Conservation (phyloP, 2,329 filamentous ascomycete species). For the Exophiala calicioides region DNA sequence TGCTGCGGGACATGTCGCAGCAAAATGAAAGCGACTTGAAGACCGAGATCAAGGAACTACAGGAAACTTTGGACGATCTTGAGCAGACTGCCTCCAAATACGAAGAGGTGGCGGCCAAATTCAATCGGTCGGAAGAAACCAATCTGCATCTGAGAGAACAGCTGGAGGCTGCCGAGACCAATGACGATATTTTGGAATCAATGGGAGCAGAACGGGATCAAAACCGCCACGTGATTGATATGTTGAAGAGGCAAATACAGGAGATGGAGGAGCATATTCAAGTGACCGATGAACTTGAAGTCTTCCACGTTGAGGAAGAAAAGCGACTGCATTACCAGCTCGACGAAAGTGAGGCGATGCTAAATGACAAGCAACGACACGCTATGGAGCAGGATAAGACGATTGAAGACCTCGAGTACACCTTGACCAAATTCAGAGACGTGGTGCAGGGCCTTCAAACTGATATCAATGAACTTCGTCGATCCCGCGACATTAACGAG, state of each 20-base stretch:
- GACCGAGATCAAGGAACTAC: conserved; percentile 71
- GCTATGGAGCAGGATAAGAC: conserved; percentile 74
- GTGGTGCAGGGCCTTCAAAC: conserved; percentile 81
- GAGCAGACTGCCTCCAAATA: conserved; percentile 68
- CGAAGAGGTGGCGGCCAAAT: conserved; percentile 68
- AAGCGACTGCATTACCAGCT: conserved; percentile 94
- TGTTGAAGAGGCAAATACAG: conserved; percentile 59
- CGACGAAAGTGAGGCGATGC: conserved; percentile 80
- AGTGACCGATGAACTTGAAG: conserved; percentile 89
- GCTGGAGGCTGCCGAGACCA: conserved; percentile 81
- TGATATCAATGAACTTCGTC: conserved; percentile 87
- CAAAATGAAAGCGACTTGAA: conserved; percentile 79
- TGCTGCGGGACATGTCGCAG: conserved; percentile 82
- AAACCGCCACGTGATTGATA: conserved; percentile 24
- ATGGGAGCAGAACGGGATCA: conserved; percentile 83
- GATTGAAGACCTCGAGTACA: conserved; percentile 87
- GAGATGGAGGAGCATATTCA: conserved; percentile 89
- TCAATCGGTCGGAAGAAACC: conserved; percentile 70
- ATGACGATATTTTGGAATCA: conserved; percentile 92
- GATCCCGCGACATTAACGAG: conserved; percentile 84
- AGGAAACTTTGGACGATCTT: conserved; percentile 71
- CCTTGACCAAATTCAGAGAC: conserved; percentile 82
- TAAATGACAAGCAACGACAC: conserved; percentile 76
- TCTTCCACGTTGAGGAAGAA: conserved; percentile 70
- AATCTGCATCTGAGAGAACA: conserved; percentile 88